phyloP scores from a whole-genome alignment of 805 yeast genomes.

The Scheffersomyces ergatensis region DNA sequence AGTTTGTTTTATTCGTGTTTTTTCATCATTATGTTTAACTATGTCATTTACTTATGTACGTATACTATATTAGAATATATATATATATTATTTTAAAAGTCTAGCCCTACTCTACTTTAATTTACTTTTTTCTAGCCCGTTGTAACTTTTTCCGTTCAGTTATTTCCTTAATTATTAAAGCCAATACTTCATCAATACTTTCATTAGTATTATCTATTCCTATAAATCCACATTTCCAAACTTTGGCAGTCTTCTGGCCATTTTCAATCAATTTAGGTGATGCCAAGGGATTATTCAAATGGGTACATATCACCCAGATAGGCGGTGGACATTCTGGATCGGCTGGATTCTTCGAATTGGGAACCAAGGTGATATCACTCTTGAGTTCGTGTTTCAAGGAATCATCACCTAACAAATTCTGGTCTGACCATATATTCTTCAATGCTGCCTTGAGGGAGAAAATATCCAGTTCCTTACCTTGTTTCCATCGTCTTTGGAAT shows the following conservation, averaged over 20 bases:
- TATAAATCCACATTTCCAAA: slow-evolving; percentile 67
- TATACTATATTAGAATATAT: background rate
- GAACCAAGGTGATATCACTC: slow-evolving; percentile 13
- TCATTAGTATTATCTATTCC: slow-evolving; percentile 55
- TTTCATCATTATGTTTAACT: background rate
- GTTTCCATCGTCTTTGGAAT: slow-evolving; percentile 56
- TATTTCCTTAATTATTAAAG: slow-evolving; percentile 58
- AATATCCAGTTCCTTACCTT: slow-evolving; percentile 66
- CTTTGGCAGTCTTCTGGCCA: slow-evolving; percentile 55
- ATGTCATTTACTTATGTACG: background rate
- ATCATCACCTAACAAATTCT: slow-evolving; percentile 18
- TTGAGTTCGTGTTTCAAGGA: slow-evolving; percentile 17
- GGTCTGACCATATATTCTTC: slow-evolving; percentile 55
- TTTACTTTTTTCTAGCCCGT: background rate
- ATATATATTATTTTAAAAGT: background rate
- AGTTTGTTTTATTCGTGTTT: background rate
- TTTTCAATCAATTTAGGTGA: slow-evolving; percentile 58
- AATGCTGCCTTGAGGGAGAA: slow-evolving; percentile 58
- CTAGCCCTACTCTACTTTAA: too few species aligned
- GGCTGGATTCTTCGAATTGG: slow-evolving; percentile 29
- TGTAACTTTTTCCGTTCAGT: slow-evolving; percentile 7
- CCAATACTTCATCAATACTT: slow-evolving; percentile 54
- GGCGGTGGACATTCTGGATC: slow-evolving; percentile 55
- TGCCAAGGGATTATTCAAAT: slow-evolving; percentile 52
- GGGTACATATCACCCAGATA: slow-evolving; percentile 64